Evolutionary conservation across 768 basidiomycete genomes (phyloP).

Genomic region (Termitomyces sp.): DNA sequence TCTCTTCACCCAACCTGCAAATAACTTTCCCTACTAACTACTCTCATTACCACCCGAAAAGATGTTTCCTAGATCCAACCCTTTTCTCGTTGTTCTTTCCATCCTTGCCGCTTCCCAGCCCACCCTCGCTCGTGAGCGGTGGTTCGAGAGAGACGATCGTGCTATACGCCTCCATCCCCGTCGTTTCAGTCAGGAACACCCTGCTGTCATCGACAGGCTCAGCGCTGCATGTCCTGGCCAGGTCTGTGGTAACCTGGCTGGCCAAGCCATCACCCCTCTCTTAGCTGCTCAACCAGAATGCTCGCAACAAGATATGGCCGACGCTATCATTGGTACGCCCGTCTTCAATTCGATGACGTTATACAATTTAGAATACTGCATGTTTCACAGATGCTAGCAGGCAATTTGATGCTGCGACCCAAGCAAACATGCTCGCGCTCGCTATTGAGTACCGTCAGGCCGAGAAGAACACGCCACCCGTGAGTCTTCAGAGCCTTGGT

Average conservation of each 20-base stretch:
- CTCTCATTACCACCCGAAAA: conserved; percentile 2
- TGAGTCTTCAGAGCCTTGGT: conserved; percentile 19
- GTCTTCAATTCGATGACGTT: not conserved
- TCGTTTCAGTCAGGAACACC: conserved; percentile 51
- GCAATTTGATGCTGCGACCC: conserved; percentile 49
- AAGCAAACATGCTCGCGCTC: conserved; percentile 47
- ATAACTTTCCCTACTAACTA: not conserved
- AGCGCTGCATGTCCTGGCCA: conserved; percentile 42
- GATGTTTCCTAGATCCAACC: conserved; percentile 28
- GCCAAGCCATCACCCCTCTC: conserved; percentile 47
- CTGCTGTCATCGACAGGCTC: conserved; percentile 42
- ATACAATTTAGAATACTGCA: not conserved
- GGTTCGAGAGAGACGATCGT: conserved; percentile 45
- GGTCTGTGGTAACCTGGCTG: conserved; percentile 47
- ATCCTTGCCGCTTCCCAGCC: conserved; percentile 26
- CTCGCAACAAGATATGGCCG: conserved; percentile 56
- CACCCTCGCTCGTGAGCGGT: conserved; percentile 37
- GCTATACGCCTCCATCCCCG: conserved; percentile 48
- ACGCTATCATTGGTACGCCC: conserved; percentile 48
- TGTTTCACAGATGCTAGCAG: conserved; percentile 41
- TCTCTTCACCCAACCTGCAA: conserved; percentile 3
- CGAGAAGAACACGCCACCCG: conserved; percentile 61
- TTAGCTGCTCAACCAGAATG: conserved; percentile 51
- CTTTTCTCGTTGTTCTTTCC: conserved; percentile 22
- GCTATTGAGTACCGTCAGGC: conserved; percentile 51